These are phyloP conservation scores for Exophiala bonariae DNA, from an alignment of 2,329 filamentous ascomycete genomes.

Conservation along the genomic window DNA sequence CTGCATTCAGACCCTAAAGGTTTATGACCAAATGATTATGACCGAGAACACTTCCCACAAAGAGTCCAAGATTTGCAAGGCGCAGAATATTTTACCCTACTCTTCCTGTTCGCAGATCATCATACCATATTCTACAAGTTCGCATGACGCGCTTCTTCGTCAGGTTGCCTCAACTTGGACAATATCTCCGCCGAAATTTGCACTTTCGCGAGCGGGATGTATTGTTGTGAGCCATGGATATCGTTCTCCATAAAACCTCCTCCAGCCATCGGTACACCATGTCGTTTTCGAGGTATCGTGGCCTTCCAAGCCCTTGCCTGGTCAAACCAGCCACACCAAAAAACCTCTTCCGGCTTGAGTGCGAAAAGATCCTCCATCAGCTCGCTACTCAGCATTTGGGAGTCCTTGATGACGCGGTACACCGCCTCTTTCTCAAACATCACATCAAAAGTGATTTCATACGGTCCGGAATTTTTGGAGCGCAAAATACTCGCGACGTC, in stretches of 20 bases:
- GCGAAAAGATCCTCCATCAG: conserved; percentile 31
- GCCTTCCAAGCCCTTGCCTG: conserved; percentile 50
- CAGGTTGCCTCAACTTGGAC: too few species aligned
- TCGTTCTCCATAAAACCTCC: conserved; percentile 41
- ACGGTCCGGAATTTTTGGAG: conserved; percentile 55
- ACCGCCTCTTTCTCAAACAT: conserved; percentile 42
- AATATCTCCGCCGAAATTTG: conserved; percentile 15
- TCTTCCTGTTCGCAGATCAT: too few species aligned
- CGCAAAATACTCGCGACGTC: conserved; percentile 46
- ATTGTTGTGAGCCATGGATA: conserved; percentile 41
- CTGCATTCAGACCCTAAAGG: conserved; percentile 31
- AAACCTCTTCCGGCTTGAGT: conserved; percentile 27
- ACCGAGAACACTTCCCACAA: too few species aligned
- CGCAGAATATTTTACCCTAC: too few species aligned
- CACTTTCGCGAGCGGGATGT: conserved; percentile 35
- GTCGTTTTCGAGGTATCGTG: conserved; percentile 39
- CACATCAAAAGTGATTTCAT: conserved; percentile 53
- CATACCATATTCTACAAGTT: too few species aligned
- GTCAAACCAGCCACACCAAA: conserved; percentile 43
- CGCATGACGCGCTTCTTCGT: too few species aligned
- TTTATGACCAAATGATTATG: too few species aligned
- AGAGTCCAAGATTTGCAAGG: too few species aligned
- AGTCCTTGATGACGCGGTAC: conserved; percentile 38
- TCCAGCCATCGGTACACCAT: conserved; percentile 17
- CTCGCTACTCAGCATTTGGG: conserved; percentile 35